phyloP scores from a whole-genome alignment of 306 rosid genomes.

The Cucumis sativus region DNA sequence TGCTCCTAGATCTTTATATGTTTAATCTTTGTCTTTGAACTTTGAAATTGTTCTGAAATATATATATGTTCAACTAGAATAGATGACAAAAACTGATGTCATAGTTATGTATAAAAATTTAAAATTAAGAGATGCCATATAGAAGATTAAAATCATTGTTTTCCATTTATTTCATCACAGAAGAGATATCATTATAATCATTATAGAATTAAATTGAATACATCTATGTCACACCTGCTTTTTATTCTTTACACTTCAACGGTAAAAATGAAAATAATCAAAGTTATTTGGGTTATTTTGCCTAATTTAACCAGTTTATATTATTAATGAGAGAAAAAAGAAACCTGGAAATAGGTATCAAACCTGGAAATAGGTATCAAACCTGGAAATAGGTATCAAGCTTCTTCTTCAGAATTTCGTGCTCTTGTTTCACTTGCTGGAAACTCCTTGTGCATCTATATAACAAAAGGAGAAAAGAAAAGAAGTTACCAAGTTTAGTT shows the following conservation, averaged over 20 bases:
- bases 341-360: constrained; percentile 55
- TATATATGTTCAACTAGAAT: too few relatives aligned
- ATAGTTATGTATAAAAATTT: too few relatives aligned
- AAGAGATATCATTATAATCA: too few relatives aligned
- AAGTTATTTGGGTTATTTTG: too few relatives aligned
- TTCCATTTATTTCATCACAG: too few relatives aligned
- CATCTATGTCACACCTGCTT: too few relatives aligned
- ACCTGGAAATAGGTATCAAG: constrained; percentile 67
- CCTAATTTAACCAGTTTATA: too few relatives aligned
- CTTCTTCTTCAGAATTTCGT: constrained; percentile 38
- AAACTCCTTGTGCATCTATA: constrained; percentile 53
- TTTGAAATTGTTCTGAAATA: background rate
- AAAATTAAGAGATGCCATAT: too few relatives aligned
- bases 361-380: too few relatives aligned
- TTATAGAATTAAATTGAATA: too few relatives aligned
- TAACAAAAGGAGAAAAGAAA: background rate
- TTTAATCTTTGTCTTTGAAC: background rate
- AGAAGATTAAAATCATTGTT: too few relatives aligned
- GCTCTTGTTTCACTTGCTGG: constrained; percentile 49
- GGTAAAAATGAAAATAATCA: background rate
- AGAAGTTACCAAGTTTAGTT: background rate
- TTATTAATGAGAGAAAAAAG: background rate
- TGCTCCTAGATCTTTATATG: background rate
- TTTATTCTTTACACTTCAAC: background rate
- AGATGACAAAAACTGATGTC: too few relatives aligned